Evolutionary conservation across 352 stramenopile genomes (phyloP), one percentile per base, ranked within the genome.

Genomic region (Lagenidium giganteum): DNA sequence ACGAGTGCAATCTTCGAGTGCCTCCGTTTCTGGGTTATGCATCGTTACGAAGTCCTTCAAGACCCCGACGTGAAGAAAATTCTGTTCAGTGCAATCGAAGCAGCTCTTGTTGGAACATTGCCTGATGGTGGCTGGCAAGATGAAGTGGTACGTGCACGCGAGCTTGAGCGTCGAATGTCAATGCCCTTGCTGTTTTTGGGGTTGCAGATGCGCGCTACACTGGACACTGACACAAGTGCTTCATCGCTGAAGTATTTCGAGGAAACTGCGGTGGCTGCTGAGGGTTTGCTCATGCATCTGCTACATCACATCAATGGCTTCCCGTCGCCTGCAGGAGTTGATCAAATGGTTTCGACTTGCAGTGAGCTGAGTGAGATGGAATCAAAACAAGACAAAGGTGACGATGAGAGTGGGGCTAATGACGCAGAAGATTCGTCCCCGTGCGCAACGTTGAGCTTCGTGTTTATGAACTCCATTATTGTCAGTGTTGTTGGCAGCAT

Each of bases 391-490:
- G 51, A 58, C 11, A 27, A 17, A 9, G 51, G 34, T 25, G 52
- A 47, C 1, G 69, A 71, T 27, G 26, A 45, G 17, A 35, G 31
- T 16, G n/a, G n/a, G n/a, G 43, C 31, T n/a, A 27, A 54, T n/a
- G 20, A 3, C 5, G 14, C 32, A 16, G 42, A 58, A 3, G 58
- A 75, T 32, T 48, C 65, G 11, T 49, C 40, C 3, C 49, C 43
- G 6, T 58, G 64, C 20, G 56, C 60, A 0, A 66, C 70, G 2
- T 53, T 92, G n/a, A 90, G 77, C 41, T 94, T 94, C 58, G 78
- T 94, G 23, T 92, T 89, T 36, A 91, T 94, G 79, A 76, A 92
- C 42, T 87, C 79, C 20, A 87, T 94, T 42, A 70, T 94, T 9
- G 79, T 94, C 26, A 92, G 68, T 8, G 77, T 94, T 21, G 69